phyloP scores from a whole-genome alignment of 495 filamentous ascomycete species.

The Immersiella caudata region DNA sequence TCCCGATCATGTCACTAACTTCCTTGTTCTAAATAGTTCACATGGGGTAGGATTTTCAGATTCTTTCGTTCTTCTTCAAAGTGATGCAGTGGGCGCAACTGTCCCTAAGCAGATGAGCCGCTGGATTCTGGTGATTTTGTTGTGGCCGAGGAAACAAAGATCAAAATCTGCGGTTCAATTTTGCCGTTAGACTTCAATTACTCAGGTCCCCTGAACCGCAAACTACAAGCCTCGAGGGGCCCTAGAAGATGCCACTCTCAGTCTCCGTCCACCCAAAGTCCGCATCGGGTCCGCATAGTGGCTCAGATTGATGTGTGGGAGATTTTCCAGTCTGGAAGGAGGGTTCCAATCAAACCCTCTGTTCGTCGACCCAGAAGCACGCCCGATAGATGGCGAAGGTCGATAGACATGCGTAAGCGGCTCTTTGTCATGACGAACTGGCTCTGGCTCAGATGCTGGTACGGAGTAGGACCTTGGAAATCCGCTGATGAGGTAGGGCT shows the following conservation, averaged over 20 bases:
- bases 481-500: conserved; percentile 11
- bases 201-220: too few relatives aligned
- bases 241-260: too few relatives aligned
- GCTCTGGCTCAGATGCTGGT: not conserved
- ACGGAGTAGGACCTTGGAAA: not conserved
- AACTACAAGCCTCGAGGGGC: too few relatives aligned
- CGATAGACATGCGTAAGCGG: not conserved
- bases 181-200: too few relatives aligned
- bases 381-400: not conserved
- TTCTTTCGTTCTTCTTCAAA: not conserved
- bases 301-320: conserved; percentile 7
- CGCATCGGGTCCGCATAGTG: conserved; percentile 9
- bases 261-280: conserved; percentile 6
- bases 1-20: too few relatives aligned
- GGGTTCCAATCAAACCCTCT: conserved; percentile 3
- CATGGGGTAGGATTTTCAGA: not conserved
- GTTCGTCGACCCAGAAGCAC: not conserved
- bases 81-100: not conserved
- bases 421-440: not conserved
- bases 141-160: too few relatives aligned
- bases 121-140: too few relatives aligned
- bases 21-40: not conserved
- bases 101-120: too few relatives aligned
- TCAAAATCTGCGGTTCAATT: too few relatives aligned
- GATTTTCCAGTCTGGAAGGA: not conserved